These are phyloP conservation scores for Boletus nobilissimus DNA, from an alignment of 1,284 basidiomycete species.

Conservation along the genomic window DNA sequence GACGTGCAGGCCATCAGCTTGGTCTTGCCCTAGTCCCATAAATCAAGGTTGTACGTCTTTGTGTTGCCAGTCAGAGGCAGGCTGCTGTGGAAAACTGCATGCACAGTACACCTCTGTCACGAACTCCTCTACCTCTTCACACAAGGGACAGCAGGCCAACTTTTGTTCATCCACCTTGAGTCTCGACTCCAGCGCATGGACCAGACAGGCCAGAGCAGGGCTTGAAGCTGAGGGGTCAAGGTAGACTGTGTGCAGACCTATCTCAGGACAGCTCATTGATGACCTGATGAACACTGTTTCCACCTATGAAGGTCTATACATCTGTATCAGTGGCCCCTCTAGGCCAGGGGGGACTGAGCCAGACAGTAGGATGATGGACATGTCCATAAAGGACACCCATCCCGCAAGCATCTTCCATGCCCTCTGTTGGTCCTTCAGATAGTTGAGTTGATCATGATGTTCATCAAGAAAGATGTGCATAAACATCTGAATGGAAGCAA, in stretches of 20 bases:
- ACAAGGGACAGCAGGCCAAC: background rate
- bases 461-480: background rate
- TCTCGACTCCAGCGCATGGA: background rate
- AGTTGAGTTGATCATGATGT: constrained; percentile 11
- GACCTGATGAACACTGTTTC: background rate
- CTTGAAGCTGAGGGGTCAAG: background rate
- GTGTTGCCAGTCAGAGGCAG: background rate
- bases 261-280: background rate
- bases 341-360: background rate
- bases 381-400: background rate
- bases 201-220: background rate
- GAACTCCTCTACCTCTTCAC: background rate
- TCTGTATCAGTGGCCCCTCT: background rate
- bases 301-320: background rate
- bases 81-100: background rate
- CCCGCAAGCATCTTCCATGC: background rate
- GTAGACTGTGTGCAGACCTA: constrained; percentile 4
- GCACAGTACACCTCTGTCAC: background rate
- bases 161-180: background rate
- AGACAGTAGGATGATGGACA: constrained; percentile 10
- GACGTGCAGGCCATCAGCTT: constrained; percentile 8
- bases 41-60: background rate
- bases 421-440: background rate
- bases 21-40: background rate
- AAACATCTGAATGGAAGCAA: too few species aligned